phyloP scores from a whole-genome alignment of 208 protist genomes.

The Trypanosoma melophagium region DNA sequence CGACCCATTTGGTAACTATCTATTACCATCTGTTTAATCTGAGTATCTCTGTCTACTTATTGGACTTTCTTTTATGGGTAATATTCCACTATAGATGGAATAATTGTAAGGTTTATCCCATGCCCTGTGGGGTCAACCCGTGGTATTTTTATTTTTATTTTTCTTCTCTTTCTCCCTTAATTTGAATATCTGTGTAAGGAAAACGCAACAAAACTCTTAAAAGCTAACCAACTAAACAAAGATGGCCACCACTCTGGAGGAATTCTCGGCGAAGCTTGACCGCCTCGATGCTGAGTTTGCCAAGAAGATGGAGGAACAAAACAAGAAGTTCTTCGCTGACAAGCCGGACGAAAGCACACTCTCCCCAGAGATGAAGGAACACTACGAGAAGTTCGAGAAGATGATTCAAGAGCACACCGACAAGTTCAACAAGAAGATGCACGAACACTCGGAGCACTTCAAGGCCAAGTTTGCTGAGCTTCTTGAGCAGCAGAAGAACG shows the following conservation, averaged over 20 bases:
- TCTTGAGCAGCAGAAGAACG: conserved; percentile 92
- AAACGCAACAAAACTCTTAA: not conserved
- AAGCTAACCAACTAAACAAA: not conserved
- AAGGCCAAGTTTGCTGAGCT: conserved; percentile 90
- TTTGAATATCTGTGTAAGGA: not conserved
- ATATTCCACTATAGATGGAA: no score
- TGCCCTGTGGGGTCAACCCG: no score
- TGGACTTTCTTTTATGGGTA: no score
- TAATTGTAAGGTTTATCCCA: no score
- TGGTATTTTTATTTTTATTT: conserved; percentile 3
- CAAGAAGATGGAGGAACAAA: conserved; percentile 93
- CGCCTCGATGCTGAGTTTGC: conserved; percentile 88
- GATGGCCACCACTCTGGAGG: conserved; percentile 76
- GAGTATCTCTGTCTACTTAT: no score
- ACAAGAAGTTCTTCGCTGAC: conserved; percentile 92
- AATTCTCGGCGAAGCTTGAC: conserved; percentile 89
- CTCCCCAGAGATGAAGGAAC: conserved; percentile 91
- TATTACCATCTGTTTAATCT: conserved; percentile 22
- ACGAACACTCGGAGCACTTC: conserved; percentile 90
- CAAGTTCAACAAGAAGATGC: conserved; percentile 94
- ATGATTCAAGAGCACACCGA: conserved; percentile 93
- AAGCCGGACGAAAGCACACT: conserved; percentile 88
- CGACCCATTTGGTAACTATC: conserved; percentile 48
- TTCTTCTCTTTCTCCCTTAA: conserved; percentile 11
- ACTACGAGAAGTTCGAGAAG: conserved; percentile 92